These are phyloP conservation scores for Begonia loranthoides DNA, from an alignment of 306 rosid species.

Conservation along the genomic window DNA sequence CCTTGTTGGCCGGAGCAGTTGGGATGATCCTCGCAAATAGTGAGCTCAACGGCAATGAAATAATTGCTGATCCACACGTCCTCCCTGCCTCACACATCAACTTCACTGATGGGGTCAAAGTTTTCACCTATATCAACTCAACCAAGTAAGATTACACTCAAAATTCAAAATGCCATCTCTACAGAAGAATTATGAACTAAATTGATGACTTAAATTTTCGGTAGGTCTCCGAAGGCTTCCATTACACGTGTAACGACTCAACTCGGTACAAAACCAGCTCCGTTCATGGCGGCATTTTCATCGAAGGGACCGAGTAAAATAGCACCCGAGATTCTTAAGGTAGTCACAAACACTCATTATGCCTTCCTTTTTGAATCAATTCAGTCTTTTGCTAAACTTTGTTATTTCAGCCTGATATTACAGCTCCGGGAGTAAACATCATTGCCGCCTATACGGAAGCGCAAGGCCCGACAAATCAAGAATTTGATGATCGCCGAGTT, in stretches of 20 bases:
- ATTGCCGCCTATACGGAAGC: slow-evolving; percentile 77
- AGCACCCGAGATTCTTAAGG: slow-evolving; percentile 79
- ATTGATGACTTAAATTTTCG: slow-evolving; percentile 2
- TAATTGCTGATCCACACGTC: slow-evolving; percentile 78
- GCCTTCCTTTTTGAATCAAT: neutral
- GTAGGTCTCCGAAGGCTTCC: slow-evolving; percentile 51
- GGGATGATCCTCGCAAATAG: slow-evolving; percentile 86
- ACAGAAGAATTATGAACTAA: neutral
- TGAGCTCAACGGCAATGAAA: slow-evolving; percentile 41
- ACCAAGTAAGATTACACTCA: slow-evolving; percentile 42
- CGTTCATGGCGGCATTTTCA: slow-evolving; percentile 88
- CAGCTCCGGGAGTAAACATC: slow-evolving; percentile 89
- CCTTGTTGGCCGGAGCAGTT: slow-evolving; percentile 60
- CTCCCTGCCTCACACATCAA: slow-evolving; percentile 80
- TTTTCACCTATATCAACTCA: slow-evolving; percentile 43
- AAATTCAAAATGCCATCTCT: neutral
- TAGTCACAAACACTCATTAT: slow-evolving; percentile 8
- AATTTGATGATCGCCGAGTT: slow-evolving; percentile 45
- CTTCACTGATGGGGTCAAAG: slow-evolving; percentile 28
- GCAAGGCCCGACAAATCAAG: slow-evolving; percentile 64
- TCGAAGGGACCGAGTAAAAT: slow-evolving; percentile 70
- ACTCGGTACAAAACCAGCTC: slow-evolving; percentile 66
- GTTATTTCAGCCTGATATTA: slow-evolving; percentile 68
- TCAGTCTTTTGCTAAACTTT: neutral
- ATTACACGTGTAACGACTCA: slow-evolving; percentile 46